These are phyloP conservation scores for Aspergillus transmontanensis DNA, from an alignment of 2,329 filamentous ascomycete genomes.

Conservation along the genomic window DNA sequence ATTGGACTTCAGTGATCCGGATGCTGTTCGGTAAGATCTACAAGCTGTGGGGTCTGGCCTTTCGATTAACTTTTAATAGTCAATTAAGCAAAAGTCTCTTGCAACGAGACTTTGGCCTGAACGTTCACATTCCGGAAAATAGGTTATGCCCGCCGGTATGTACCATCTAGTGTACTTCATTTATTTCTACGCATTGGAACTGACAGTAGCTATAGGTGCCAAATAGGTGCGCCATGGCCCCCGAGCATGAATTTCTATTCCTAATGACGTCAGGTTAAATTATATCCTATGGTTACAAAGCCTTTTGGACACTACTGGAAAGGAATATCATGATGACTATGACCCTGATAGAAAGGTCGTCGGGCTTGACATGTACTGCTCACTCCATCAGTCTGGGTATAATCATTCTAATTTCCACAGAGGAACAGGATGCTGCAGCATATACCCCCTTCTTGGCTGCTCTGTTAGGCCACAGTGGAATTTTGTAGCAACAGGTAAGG, in stretches of 20 bases:
- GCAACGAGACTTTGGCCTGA: slow-evolving; percentile 71
- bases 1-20: slow-evolving; percentile 79
- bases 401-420: slow-evolving; percentile 38
- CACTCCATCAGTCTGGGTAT: background rate
- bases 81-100: slow-evolving; percentile 78
- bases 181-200: background rate
- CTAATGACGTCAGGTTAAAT: slow-evolving; percentile 65
- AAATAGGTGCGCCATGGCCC: slow-evolving; percentile 42
- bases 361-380: slow-evolving; percentile 71
- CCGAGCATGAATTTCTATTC: background rate
- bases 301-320: slow-evolving; percentile 71
- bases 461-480: slow-evolving; percentile 68
- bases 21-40: slow-evolving; percentile 66
- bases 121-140: slow-evolving; percentile 71
- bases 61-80: slow-evolving; percentile 36
- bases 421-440: slow-evolving; percentile 86
- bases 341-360: slow-evolving; percentile 58
- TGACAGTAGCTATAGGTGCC: slow-evolving; percentile 40
- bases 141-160: slow-evolving; percentile 82
- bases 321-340: slow-evolving; percentile 52
- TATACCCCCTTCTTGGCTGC: slow-evolving; percentile 84
- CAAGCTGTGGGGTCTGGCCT: background rate
- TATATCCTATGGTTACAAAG: slow-evolving; percentile 89
- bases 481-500: slow-evolving; percentile 66
- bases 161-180: background rate